Evolutionary conservation across 768 basidiomycete genomes (phyloP), one percentile per base, ranked within the genome.

Genomic region (Sarcodon sp.): DNA sequence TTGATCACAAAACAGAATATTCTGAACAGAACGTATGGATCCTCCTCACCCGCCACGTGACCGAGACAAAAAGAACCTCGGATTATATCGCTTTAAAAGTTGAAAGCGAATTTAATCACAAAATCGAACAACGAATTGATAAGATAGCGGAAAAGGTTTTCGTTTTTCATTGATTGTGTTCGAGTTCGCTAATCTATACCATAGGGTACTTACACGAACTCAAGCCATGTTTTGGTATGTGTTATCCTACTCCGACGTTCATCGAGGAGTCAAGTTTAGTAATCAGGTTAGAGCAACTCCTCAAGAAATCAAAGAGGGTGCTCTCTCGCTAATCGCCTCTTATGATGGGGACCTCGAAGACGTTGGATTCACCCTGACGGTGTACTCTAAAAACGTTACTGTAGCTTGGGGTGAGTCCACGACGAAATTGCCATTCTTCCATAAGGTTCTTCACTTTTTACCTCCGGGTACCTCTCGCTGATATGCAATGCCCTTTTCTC

Each of bases 1-100:
- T 51, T 31, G 4, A 33, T 15, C 1, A 38, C 13, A 32, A 36
- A 6, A 16, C 38, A 43, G 8, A 33, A 3, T 11, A 39, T 5
- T 12, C 41, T 27, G 58, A 55, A 13, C 55, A 68, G 31, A 80
- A 87, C 39, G 69, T 96, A 6, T 94, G 85, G 87, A 56, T 93
- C 7, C 71, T 92, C 1, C 70, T 97, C 1, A 83, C 82, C 0
- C 76, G 89, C 31, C 93, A 98, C 60, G 60, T 84, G 7, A 60
- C 61, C 0, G 69, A 81, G 52, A 83, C 77, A n/a, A 71, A 66
- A 43, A 68, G 74, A 36, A 71, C 66, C 5, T 65, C 72, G 1
- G 83, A 87, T 51, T 92, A 79, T 58, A 79, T 88, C 44, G 76
- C 86, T 6, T 57, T 92, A 18, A 69, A 67, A 70, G 49, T 51